Evolutionary conservation across 2,329 filamentous ascomycete species (phyloP).

Genomic region (Botrytis hyacinthi): DNA sequence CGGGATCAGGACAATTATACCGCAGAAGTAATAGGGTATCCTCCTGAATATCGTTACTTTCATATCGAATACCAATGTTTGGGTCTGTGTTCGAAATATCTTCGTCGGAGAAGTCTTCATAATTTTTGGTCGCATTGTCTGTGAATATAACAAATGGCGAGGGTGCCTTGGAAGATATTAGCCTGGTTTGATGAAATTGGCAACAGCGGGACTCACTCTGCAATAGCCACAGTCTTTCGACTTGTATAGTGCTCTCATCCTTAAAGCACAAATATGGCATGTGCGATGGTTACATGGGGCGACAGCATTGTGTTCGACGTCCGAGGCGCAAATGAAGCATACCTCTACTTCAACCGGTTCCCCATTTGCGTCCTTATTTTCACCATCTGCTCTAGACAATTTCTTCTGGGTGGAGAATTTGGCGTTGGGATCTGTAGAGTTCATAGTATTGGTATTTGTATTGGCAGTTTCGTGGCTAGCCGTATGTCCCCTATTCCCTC

Average conservation of each 20-base stretch:
- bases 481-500: conserved; percentile 25
- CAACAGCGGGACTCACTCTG: conserved; percentile 57
- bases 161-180: conserved; percentile 50
- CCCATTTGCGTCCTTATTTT: conserved; percentile 34
- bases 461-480: conserved; percentile 13
- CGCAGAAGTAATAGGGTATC: conserved; percentile 84
- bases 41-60: conserved; percentile 82
- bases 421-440: background rate
- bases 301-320: conserved; percentile 81
- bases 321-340: conserved; percentile 96
- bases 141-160: conserved; percentile 88
- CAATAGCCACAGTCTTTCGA: conserved; percentile 97
- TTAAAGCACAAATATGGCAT: conserved; percentile 91
- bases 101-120: conserved; percentile 71
- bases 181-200: conserved; percentile 40
- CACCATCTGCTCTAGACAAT: conserved; percentile 4
- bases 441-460: conserved; percentile 13
- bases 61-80: conserved; percentile 88
- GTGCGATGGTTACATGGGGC: conserved; percentile 95
- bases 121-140: conserved; percentile 76
- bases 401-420: conserved; percentile 8
- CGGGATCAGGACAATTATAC: conserved; percentile 88
- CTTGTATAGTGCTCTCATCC: conserved; percentile 92
- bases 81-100: conserved; percentile 79
- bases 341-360: conserved; percentile 67